Conservation (phyloP, 805 yeast genomes). For the Komagataella phaffii region DNA sequence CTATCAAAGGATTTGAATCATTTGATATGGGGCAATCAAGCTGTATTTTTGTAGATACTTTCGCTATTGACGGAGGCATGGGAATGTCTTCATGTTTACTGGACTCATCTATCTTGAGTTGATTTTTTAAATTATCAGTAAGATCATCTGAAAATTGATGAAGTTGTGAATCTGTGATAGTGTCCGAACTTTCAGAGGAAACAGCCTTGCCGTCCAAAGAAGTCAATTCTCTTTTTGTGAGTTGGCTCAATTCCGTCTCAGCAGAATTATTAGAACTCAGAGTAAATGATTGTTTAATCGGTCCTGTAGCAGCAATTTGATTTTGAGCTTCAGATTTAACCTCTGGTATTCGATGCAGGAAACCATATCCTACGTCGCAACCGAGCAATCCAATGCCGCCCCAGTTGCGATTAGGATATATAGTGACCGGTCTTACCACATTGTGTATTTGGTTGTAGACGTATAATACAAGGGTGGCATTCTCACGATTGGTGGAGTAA, state of each 20-base stretch:
- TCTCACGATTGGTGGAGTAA: slow-evolving; percentile 17
- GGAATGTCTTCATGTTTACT: neutral
- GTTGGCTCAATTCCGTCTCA: neutral
- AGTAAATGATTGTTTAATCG: slow-evolving; percentile 4
- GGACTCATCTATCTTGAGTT: neutral
- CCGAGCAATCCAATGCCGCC: slow-evolving; percentile 82
- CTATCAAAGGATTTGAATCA: neutral
- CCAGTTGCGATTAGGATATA: slow-evolving; percentile 61
- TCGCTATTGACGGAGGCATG: neutral
- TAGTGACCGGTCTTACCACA: slow-evolving; percentile 73
- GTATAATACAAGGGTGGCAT: slow-evolving; percentile 33
- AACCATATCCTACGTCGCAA: slow-evolving; percentile 91
- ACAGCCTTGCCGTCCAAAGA: neutral
- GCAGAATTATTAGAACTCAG: slow-evolving; percentile 1
- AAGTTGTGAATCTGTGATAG: neutral
- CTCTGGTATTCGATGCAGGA: slow-evolving; percentile 74
- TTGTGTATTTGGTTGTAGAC: slow-evolving; percentile 87
- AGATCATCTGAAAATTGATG: neutral
- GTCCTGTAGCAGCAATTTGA: slow-evolving; percentile 7
- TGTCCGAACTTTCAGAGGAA: neutral
- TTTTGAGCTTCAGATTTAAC: slow-evolving; percentile 36
- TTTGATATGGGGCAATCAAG: neutral
- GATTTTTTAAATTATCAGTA: neutral
- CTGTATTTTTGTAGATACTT: neutral
- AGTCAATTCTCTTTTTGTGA: too few relatives aligned